Conservation (phyloP, 2,329 filamentous ascomycete genomes). For the Pyricularia sp. region DNA sequence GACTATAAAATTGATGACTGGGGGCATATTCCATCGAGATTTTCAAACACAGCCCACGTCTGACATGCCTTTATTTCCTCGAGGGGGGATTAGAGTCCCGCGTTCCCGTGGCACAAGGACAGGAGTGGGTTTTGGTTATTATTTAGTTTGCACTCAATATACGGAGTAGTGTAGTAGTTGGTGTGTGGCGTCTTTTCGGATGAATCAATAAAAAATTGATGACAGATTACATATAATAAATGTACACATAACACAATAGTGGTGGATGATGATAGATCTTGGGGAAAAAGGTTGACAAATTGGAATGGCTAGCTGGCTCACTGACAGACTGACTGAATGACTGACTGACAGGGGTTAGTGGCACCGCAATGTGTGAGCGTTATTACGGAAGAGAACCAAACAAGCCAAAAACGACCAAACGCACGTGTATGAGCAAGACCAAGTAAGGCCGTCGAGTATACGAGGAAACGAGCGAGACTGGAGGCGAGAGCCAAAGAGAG, state of each 20-base stretch:
- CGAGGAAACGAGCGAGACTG: background rate
- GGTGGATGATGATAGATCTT: background rate
- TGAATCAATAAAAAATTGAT: background rate
- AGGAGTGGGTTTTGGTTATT: background rate
- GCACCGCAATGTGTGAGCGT: background rate
- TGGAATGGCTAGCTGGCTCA: background rate
- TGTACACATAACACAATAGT: background rate
- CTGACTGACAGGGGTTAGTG: background rate
- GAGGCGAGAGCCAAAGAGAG: background rate
- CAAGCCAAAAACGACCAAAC: background rate
- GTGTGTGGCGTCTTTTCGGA: background rate
- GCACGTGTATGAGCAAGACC: background rate
- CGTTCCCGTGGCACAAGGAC: background rate
- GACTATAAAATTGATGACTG: conserved; percentile 2
- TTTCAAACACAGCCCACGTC: background rate
- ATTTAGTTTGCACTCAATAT: background rate
- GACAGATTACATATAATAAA: background rate
- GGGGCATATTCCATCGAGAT: background rate
- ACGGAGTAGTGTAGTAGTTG: background rate
- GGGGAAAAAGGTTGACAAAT: background rate
- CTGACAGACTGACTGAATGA: background rate
- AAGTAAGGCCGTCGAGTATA: background rate
- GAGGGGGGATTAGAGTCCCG: background rate
- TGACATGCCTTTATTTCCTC: background rate
- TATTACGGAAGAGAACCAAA: background rate